phyloP scores from a whole-genome alignment of 176 grass and related monocot species.

The Ensete glaucum region DNA sequence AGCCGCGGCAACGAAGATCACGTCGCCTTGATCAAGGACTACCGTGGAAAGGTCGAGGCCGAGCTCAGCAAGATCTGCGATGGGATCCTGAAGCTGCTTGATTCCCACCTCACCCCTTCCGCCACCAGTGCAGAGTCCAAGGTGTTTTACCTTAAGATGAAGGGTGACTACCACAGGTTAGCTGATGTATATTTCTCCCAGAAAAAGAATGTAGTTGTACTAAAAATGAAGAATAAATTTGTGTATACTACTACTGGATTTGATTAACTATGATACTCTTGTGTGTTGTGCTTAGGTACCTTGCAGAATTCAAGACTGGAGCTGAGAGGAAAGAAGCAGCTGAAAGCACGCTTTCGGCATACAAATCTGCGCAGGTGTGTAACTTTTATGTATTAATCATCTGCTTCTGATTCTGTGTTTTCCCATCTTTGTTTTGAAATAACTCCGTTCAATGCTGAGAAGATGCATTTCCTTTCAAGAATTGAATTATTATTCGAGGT shows the following conservation, averaged over 20 bases:
- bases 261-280: not conserved
- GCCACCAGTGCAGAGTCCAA: not conserved
- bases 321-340: conserved; percentile 5
- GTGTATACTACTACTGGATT: not conserved
- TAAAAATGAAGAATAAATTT: not conserved
- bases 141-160: conserved; percentile 6
- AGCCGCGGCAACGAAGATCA: conserved; percentile 4
- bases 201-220: not conserved
- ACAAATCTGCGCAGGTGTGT: conserved; percentile 5
- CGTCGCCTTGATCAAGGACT: not conserved
- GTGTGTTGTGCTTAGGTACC: not conserved
- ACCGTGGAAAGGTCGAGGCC: not conserved
- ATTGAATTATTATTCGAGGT: too few species aligned
- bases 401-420: not conserved
- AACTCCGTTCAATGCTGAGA: too few species aligned
- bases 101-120: not conserved
- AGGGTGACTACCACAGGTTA: not conserved
- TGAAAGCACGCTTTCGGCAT: conserved; percentile 1
- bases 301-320: conserved; percentile 2
- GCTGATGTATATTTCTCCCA: not conserved
- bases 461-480: too few species aligned
- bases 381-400: not conserved
- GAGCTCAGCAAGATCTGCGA: not conserved
- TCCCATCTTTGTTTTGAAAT: too few species aligned
- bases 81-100: not conserved